These are phyloP conservation scores for Colletotrichum horii DNA, from an alignment of 2,329 filamentous ascomycete genomes.

Conservation along the genomic window DNA sequence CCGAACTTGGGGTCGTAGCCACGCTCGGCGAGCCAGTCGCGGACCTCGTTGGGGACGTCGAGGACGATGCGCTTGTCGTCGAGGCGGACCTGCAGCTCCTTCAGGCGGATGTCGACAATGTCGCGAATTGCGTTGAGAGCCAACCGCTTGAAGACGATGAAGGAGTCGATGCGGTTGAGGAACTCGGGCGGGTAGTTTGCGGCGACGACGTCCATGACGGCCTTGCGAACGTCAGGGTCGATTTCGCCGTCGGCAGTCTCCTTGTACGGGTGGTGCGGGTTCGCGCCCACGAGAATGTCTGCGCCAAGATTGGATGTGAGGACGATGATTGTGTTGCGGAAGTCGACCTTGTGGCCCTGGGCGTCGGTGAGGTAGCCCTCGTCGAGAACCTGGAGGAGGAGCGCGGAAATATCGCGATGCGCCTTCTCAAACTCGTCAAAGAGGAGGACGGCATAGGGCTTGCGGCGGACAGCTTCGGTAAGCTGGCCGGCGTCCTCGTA, in stretches of 20 bases:
- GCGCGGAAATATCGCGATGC: conserved; percentile 89
- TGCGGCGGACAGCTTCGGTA: conserved; percentile 91
- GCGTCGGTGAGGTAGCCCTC: conserved; percentile 95
- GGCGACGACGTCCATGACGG: conserved; percentile 88
- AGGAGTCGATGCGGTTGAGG: conserved; percentile 94
- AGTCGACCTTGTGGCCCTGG: conserved; percentile 96
- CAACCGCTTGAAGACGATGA: conserved; percentile 93
- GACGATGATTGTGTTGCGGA: conserved; percentile 95
- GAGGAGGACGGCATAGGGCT: conserved; percentile 92
- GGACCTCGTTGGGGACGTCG: conserved; percentile 72
- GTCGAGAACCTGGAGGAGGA: conserved; percentile 92
- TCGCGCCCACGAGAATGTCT: conserved; percentile 82
- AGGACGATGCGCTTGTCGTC: conserved; percentile 86
- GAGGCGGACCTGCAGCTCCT: conserved; percentile 81
- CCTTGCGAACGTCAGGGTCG: conserved; percentile 72
- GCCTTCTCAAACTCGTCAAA: conserved; percentile 99
- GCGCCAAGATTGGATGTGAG: conserved; percentile 95
- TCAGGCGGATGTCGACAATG: conserved; percentile 91
- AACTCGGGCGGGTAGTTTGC: conserved; percentile 85
- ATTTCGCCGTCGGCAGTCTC: conserved; percentile 72
- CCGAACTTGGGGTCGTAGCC: conserved; percentile 94
- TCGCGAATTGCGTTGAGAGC: conserved; percentile 80
- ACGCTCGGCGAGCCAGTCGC: conserved; percentile 84
- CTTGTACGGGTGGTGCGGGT: conserved; percentile 68
- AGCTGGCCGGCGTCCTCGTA: conserved; percentile 97